Evolutionary conservation across 495 filamentous ascomycete genomes (phyloP), one percentile per base, ranked within the genome.

Genomic region (Neurospora discreta): DNA sequence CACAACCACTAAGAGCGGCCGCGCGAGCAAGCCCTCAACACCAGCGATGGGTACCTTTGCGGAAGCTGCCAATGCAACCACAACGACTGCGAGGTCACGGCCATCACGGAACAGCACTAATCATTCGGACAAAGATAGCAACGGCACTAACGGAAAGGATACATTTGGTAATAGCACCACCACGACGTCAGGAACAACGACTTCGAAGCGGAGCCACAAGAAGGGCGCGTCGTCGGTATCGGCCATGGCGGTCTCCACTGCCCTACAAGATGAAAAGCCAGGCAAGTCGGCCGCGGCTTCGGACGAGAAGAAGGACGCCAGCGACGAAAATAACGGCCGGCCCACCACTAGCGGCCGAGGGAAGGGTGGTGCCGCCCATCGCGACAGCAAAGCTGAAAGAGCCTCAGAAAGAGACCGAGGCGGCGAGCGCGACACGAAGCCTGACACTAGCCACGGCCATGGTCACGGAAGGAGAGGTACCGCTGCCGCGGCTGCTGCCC

Each of bases 131-230:
- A 69, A 69, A 15, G 39, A 20, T 7, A 71, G 39, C 69, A 58
- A 30, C 23, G 20, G 33, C 43, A 44, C 30, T 10, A 41, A 8
- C 60, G 20, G 18, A 3, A 44, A 70, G 39, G 69, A 40, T 70
- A 46, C 39, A 7, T 70, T 13, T 70, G 26, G 20, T 26, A 70
- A 72, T 11, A 71, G 43, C 36, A 72, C 71, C 18, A 68, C 79
- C 69, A 70, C 68, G 11, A 33, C 68, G 20, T 39, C 70, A 18
- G 26, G 43, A 4, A 18, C 73, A 3, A 68, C 68, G 3, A 70
- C 60, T 3, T 67, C 81, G n/a, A 93, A 92, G 77, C 83, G 91
- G 41, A 89, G 86, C 36, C 89, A 92, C 71, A 93, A 93, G 81
- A 93, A 92, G 79, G 88, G 87, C 0, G 85, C 77, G 8, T 73